These are phyloP conservation scores for Suhomyces kilbournensis DNA, from an alignment of 805 yeast species.

Conservation along the genomic window DNA sequence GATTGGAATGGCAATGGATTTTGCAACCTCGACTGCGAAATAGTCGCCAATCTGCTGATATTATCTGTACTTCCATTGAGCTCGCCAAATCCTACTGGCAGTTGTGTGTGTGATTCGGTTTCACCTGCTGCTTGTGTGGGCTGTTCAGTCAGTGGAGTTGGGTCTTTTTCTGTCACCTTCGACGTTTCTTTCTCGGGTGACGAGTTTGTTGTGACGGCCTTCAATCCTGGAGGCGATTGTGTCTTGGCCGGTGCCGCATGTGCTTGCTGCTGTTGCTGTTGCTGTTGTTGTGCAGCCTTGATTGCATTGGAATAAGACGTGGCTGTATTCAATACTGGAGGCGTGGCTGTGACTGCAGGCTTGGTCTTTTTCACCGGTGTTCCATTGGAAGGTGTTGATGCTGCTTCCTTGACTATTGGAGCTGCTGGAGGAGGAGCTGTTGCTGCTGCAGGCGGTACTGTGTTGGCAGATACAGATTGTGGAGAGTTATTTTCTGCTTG, in stretches of 20 bases:
- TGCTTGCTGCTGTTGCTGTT: not conserved
- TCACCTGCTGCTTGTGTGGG: not conserved
- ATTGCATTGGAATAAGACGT: conserved; percentile 23
- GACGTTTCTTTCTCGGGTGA: conserved; percentile 7
- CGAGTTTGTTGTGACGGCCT: conserved; percentile 1
- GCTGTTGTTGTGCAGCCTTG: conserved; percentile 11
- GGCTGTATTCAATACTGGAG: conserved; percentile 19
- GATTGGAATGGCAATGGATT: conserved; percentile 54
- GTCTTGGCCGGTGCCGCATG: not conserved
- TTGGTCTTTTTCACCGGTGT: conserved; percentile 18
- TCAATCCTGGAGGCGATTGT: conserved; percentile 1
- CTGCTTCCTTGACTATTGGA: not conserved
- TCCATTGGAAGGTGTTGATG: conserved; percentile 4
- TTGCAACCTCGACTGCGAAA: conserved; percentile 41
- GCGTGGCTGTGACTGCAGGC: conserved; percentile 7
- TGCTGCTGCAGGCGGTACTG: conserved; percentile 7
- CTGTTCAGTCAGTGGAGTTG: not conserved
- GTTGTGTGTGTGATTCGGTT: conserved; percentile 9
- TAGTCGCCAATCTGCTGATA: conserved; percentile 21
- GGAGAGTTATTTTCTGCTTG: conserved; percentile 1
- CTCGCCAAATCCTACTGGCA: conserved; percentile 14
- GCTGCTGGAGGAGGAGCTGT: not conserved
- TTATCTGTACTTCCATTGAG: conserved; percentile 20
- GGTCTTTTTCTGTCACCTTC: not conserved
- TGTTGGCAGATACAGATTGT: not conserved